Percentiles rank a stretch among this genome's conserved stretches.
Conservation (phyloP, 345 rosid species). For the Populus euphratica region DNA sequence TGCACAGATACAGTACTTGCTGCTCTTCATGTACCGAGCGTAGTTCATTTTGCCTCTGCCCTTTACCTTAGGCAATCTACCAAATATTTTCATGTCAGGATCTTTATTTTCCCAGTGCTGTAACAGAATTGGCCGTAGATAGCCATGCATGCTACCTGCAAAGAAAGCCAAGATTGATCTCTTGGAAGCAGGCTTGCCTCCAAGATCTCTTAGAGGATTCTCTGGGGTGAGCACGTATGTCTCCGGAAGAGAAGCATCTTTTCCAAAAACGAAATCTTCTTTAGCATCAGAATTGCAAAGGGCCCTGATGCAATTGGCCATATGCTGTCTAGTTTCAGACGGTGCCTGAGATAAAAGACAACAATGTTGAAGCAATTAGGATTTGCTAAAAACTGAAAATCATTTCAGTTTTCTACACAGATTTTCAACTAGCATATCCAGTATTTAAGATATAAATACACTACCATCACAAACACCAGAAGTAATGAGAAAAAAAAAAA, state of each 20-base stretch:
- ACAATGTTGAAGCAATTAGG: neutral
- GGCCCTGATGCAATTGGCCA: conserved; percentile 84
- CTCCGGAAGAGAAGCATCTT: conserved; percentile 87
- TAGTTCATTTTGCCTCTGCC: conserved; percentile 68
- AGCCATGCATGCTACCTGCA: conserved; percentile 91
- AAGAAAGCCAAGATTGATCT: conserved; percentile 81
- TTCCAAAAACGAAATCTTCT: conserved; percentile 84
- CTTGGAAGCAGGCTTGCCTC: conserved; percentile 68
- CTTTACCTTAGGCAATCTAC: conserved; percentile 51
- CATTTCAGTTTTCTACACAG: neutral
- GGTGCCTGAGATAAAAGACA: conserved; percentile 60
- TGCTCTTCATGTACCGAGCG: conserved; percentile 73
- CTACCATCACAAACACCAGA: neutral
- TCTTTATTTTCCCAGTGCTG: conserved; percentile 79
- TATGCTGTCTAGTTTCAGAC: conserved; percentile 56
- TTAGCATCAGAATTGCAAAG: conserved; percentile 83
- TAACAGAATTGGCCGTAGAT: conserved; percentile 69
- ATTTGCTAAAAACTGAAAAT: neutral
- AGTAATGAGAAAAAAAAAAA: neutral
- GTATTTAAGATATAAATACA: neutral
- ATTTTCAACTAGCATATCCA: neutral
- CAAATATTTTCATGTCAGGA: conserved; percentile 80
- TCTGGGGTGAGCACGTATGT: conserved; percentile 55
- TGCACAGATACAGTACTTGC: conserved; percentile 93
- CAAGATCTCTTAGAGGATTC: conserved; percentile 56